A percentile compares a stretch with the other conserved stretches of the same genome.
Conservation (phyloP, 352 stramenopile genomes). For the Phytophthora sp. region DNA sequence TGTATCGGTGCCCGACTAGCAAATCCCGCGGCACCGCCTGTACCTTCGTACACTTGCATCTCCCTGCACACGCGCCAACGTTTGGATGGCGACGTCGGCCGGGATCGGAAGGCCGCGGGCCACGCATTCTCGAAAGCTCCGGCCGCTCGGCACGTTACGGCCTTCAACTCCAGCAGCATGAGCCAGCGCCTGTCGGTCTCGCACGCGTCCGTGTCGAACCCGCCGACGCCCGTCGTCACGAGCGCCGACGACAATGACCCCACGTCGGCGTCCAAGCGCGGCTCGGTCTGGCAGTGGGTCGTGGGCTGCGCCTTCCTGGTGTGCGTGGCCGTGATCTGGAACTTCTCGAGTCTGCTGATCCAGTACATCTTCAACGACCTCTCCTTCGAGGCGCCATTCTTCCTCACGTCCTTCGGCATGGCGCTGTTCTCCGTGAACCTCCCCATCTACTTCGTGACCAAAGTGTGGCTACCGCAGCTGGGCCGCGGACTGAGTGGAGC, state of each 20-base stretch:
- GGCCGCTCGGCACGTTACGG: conserved; percentile 5
- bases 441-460: conserved; percentile 68
- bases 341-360: conserved; percentile 81
- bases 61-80: conserved; percentile 15
- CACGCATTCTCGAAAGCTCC: conserved; percentile 25
- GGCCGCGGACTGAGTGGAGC: not conserved
- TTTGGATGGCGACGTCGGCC: conserved; percentile 22
- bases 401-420: conserved; percentile 85
- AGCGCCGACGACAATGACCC: not conserved
- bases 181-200: conserved; percentile 32
- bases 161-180: not conserved
- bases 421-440: conserved; percentile 80
- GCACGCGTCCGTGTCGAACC: conserved; percentile 27
- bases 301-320: conserved; percentile 72
- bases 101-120: not conserved
- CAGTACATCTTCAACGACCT: conserved; percentile 90
- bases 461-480: conserved; percentile 40
- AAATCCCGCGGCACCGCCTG: conserved; percentile 17
- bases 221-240: conserved; percentile 19
- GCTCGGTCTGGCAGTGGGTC: conserved; percentile 60
- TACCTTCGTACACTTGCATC: conserved; percentile 5
- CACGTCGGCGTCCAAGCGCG: conserved; percentile 27
- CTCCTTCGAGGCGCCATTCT: conserved; percentile 82
- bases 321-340: conserved; percentile 77
- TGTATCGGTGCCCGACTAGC: conserved; percentile 25